These are phyloP conservation scores for Auricularia sp. DNA, from an alignment of 768 basidiomycete genomes.

Conservation along the genomic window DNA sequence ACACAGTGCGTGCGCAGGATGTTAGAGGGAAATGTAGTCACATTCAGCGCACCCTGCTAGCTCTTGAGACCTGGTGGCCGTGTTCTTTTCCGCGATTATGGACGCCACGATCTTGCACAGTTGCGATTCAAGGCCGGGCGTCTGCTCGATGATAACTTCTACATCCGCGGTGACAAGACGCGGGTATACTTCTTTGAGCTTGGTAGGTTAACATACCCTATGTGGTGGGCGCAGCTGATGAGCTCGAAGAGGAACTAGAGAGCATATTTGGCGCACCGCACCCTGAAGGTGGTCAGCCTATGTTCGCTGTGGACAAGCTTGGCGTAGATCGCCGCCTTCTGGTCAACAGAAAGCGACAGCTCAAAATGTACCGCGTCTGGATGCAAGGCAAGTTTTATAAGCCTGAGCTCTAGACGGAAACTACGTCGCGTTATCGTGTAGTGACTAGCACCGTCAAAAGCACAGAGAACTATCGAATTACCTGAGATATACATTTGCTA, in stretches of 20 bases:
- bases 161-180: constrained; percentile 94
- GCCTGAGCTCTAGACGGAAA: constrained; percentile 10
- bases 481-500: no score
- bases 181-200: constrained; percentile 94
- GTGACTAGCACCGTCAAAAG: no score
- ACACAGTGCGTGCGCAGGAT: constrained; percentile 36
- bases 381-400: constrained; percentile 81
- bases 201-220: constrained; percentile 32
- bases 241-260: constrained; percentile 58
- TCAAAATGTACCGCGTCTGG: constrained; percentile 98
- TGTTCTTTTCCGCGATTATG: constrained; percentile 86
- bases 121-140: constrained; percentile 83
- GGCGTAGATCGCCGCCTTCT: constrained; percentile 85
- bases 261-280: constrained; percentile 34
- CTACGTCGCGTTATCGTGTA: no score
- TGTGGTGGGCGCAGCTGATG: no score
- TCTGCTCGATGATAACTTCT: constrained; percentile 88
- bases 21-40: not conserved
- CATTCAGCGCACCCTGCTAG: constrained; percentile 26
- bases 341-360: constrained; percentile 85
- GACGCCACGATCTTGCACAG: constrained; percentile 89
- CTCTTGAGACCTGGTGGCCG: constrained; percentile 86
- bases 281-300: constrained; percentile 29
- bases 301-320: constrained; percentile 75
- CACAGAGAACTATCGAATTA: no score